Evolutionary conservation across 177 flowering plant species (phyloP), one percentile per base, ranked within the genome.

Genomic region (Telopea speciosissima): DNA sequence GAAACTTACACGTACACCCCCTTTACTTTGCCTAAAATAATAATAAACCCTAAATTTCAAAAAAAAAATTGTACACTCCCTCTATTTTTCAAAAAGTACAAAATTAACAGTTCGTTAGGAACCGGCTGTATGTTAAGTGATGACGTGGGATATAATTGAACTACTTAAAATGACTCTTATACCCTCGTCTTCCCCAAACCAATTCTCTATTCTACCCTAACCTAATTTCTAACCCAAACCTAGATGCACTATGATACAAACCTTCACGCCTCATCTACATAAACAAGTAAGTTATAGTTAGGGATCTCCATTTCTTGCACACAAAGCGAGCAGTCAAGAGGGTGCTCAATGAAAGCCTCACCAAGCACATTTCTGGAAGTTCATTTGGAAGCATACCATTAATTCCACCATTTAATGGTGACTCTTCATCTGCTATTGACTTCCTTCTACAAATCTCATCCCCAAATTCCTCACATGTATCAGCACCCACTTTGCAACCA

Each of bases 401-500:
- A 75, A 83, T 74, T 70, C 76, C 70, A 76, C 79, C 77, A 24
- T 73, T 76, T 19, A 68, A 65, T 1, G 63, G 76, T 12, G 79
- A 75, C 63, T 80, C 86, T 68, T 90, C 95, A 66, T 86, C 84
- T 28, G 83, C 83, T 83, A 75, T 87, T 3, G 95, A 88, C 79
- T 88, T 81, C 79, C 98, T 86, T 59, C 90, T 83, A 71, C 71
- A 44, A 67, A 70, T 68, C 4, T 82, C 80, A 78, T 93, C 92
- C 9, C 82, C 89, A 74, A 76, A 74, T 13, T 88, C 96, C 19
- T 91, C 96, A 68, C 85, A 28, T 4, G 87, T 90, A 71, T 90
- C 95, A 56, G 94, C 97, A 24, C 94, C 90, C 9, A 96, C 99
- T 80, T 85, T 90, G 83, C 99, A 96, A 23, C 97, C 99, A 23